Base-by-base conservation (phyloP, 208 protist species). In the Porcisia hertigi region DNA sequence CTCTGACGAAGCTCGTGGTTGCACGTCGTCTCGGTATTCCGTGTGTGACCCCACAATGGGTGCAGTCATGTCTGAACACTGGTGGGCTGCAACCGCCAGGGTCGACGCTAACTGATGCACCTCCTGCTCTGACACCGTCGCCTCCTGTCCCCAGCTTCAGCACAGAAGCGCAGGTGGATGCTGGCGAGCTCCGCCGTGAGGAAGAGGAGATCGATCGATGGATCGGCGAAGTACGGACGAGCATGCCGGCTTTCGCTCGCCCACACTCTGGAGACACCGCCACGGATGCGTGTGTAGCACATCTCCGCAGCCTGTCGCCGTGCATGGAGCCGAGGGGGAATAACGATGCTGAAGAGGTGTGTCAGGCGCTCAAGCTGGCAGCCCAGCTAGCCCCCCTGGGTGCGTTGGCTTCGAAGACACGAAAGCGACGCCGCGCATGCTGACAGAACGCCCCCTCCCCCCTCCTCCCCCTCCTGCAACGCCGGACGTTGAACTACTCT, bases 41-140 rank as follows among this genome's bases (percentile, higher is more conserved):
- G 45, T 91, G 90, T 62, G 84, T 91, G 45, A 79, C 76, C n/a
- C 69, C 89, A 58, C 77, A 76, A 43, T 94, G 90, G 90, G 76
- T 94, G n/a, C 87, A 94, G 62, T 67, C 78, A 18, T 91, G 86
- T 65, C 67, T 92, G 59, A 70, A 80, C 25, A 74, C 59, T 4
- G 78, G 79, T 4, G 4, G 16, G 39, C 78, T 81, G 62, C 67
- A 79, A 20, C 77, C 77, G 7, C 25, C 25, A 71, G 18, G 18
- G 12, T 16, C 45, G 47, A 16, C 41, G 34, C 45, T 71, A 16
- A 43, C 25, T 16, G 3, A n/a, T 4, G 16, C 47, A 52, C 25
- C 47, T 23, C 45, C 6, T 41, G 14, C 45, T 43, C 45, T 12
- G 45, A 57, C 23, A 2, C 25, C 30, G 65, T 57, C 25, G 52